Evolutionary conservation across 176 grass and related monocot genomes (phyloP).

Genomic region (Oryza coarctata): DNA sequence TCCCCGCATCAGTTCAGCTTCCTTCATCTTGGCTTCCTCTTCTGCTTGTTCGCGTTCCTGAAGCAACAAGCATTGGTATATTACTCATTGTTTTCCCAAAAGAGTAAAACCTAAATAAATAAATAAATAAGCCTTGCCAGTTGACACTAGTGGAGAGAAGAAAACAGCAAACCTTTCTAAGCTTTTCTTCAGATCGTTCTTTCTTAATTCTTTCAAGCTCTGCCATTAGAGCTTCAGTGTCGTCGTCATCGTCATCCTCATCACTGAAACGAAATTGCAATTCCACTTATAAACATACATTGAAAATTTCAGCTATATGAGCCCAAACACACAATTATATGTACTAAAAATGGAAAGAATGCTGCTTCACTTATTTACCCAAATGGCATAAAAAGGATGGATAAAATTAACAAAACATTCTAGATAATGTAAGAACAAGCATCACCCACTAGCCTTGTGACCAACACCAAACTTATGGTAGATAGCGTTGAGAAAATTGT

Average conservation of each 20-base stretch:
- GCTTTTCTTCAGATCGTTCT: slow-evolving; percentile 84
- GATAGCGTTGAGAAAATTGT: not conserved
- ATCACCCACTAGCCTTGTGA: not conserved
- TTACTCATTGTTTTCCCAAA: not conserved
- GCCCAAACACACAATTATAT: not conserved
- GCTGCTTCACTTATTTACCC: not conserved
- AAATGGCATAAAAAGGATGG: not conserved
- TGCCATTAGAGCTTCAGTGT: slow-evolving; percentile 88
- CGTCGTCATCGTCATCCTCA: slow-evolving; percentile 64
- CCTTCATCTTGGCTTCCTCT: slow-evolving; percentile 88
- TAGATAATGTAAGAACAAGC: not conserved
- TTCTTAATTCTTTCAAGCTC: slow-evolving; percentile 97
- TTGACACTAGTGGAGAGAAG: not conserved
- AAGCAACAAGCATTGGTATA: not conserved
- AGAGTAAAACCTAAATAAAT: not conserved
- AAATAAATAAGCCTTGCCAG: no score
- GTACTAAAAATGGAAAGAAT: not conserved
- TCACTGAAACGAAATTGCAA: slow-evolving; percentile 41
- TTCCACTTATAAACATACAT: not conserved
- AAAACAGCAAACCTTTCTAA: slow-evolving; percentile 61
- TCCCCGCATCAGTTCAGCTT: slow-evolving; percentile 84
- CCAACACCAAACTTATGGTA: not conserved
- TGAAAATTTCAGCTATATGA: not conserved
- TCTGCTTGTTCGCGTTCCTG: slow-evolving; percentile 75
- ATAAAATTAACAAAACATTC: not conserved